phyloP scores from a whole-genome alignment of 225 moss, liverwort and hornwort species.

The Pseudoscleropodium purum region DNA sequence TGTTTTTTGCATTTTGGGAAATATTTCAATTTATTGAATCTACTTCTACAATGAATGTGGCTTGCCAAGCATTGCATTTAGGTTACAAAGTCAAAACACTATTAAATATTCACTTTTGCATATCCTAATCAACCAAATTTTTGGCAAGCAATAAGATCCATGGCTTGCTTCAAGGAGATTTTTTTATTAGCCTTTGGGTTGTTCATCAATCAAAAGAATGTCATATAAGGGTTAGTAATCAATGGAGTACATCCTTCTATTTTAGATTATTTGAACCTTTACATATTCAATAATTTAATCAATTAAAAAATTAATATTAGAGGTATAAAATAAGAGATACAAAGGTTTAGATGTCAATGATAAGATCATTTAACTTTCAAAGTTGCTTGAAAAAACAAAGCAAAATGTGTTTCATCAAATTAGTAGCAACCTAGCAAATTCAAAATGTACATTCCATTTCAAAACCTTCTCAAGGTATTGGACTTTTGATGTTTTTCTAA shows the following conservation, averaged over 20 bases:
- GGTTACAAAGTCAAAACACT: not conserved
- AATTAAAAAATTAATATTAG: not conserved
- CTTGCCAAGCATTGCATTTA: accelerated
- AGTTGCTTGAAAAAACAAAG: not conserved
- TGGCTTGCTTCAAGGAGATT: accelerated
- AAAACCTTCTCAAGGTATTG: not conserved
- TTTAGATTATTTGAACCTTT: not conserved
- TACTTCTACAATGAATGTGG: not conserved
- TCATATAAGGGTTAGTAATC: not conserved
- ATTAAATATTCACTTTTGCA: not conserved
- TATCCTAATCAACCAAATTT: not conserved
- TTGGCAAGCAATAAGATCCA: not conserved
- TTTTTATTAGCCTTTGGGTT: accelerated
- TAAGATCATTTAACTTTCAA: not conserved
- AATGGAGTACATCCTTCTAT: not conserved
- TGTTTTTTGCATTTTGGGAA: not conserved
- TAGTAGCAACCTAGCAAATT: not conserved
- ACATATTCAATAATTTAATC: not conserved
- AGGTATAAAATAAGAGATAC: too few relatives aligned
- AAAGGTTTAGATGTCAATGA: too few relatives aligned
- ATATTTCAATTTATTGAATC: not conserved
- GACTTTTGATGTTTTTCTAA: accelerated
- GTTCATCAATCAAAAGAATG: accelerated
- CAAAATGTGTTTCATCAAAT: not conserved
- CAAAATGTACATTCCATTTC: not conserved